Evolutionary conservation across 768 basidiomycete species (phyloP), one percentile per base, ranked within the genome.

Genomic region (Leucocoprinus sp.): DNA sequence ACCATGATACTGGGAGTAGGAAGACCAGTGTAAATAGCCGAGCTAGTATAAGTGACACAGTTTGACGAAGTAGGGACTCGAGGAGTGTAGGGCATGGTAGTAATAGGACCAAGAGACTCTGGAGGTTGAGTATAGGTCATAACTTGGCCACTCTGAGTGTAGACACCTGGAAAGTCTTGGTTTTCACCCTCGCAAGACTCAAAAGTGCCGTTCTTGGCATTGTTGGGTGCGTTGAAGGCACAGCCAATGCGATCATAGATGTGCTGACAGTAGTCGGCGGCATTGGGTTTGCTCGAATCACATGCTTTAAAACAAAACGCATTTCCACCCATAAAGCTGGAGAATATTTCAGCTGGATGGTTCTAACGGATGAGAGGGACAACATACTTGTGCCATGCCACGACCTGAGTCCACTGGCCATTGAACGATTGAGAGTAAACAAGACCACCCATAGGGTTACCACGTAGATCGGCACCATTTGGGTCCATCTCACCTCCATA

Each of bases 401-500:
- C 66, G 19, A 80, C 71, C 55, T 90, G 87, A 8, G 63, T 55
- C 57, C 64, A 70, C 0, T 65, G 57, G 15, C 71, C 64, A 29
- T 59, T 64, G 55, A 71, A 83, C 5, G 65, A 70, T 46, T 66
- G 77, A 1, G 82, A 76, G 65, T 75, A 90, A 18, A 87, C 44
- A 23, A 89, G 59, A 34, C 77, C 83, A 53, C 87, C 86, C 36
- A 85, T 70, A 1, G 84, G 84, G 65, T 88, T 92, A n/a, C 88
- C 89, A 51, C 82, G 76, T 75, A 84, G 52, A n/a, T 37, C 39
- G n/a, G 83, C 83, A 36, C 85, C 84, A 50, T 83, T 80, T 12
- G 82, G 77, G 59, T 88, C 82, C 51, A 87, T 74, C 63, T 90
- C 88, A 45, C 88, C 88, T 52, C 89, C 88, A 22, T 57, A 74